phyloP scores from a whole-genome alignment of 83 land plant genomes.

The Picea mariana region DNA sequence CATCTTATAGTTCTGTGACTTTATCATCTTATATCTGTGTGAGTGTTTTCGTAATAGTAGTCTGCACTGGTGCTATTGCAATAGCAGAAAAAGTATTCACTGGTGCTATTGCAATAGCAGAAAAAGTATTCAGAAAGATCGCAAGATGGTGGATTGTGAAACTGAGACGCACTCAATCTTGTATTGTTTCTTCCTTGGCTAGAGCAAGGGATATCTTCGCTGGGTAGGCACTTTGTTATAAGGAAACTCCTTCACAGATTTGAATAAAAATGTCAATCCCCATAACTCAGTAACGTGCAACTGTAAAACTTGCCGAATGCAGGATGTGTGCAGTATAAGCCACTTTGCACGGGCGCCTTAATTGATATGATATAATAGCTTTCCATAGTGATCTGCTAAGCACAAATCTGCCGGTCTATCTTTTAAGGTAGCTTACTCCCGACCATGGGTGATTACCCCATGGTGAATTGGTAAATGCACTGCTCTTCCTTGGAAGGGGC shows the following conservation, averaged over 20 bases:
- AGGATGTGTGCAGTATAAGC: background rate
- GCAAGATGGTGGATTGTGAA: background rate
- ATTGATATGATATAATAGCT: too few relatives aligned
- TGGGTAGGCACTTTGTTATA: background rate
- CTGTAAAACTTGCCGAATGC: background rate
- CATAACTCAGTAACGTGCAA: background rate
- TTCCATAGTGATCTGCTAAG: too few relatives aligned
- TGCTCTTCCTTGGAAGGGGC: too few relatives aligned
- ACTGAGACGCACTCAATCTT: background rate
- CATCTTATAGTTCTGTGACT: too few relatives aligned
- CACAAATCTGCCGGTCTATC: too few relatives aligned
- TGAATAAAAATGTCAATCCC: background rate
- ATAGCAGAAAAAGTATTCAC: background rate
- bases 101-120: background rate
- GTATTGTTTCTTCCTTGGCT: background rate
- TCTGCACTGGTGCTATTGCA: background rate
- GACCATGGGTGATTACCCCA: background rate
- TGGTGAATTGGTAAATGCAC: background rate
- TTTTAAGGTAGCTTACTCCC: too few relatives aligned
- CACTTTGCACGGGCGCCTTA: background rate
- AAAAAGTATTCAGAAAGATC: background rate
- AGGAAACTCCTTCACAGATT: background rate
- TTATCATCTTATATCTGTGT: too few relatives aligned
- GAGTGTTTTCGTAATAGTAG: background rate
- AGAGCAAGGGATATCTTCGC: background rate